Conservation (phyloP, 805 yeast genomes). For the Clavispora santaluciae region DNA sequence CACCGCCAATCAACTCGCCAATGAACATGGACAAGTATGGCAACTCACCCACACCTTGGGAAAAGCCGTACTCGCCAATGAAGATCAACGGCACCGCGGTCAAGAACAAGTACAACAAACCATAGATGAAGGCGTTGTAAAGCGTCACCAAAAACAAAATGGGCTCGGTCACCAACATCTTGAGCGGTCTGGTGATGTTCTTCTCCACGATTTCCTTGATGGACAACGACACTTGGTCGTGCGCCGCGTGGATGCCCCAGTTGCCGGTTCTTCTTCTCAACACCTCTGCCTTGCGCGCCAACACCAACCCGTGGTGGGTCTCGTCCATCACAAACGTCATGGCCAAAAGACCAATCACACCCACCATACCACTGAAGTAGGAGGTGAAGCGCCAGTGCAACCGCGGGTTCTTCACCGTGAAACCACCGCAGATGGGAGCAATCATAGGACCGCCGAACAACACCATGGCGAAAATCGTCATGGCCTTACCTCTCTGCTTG, state of each 20-base stretch:
- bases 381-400: constrained; percentile 85
- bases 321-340: constrained; percentile 51
- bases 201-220: constrained; percentile 52
- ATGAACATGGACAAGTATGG: constrained; percentile 76
- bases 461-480: constrained; percentile 24
- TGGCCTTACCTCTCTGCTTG: constrained; percentile 18
- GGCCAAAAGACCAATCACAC: constrained; percentile 36
- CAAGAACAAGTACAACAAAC: constrained; percentile 67
- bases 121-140: constrained; percentile 76
- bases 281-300: constrained; percentile 56
- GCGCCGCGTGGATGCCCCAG: constrained; percentile 80
- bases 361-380: constrained; percentile 65
- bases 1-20: constrained; percentile 62
- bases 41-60: constrained; percentile 62
- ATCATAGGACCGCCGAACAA: constrained; percentile 29
- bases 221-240: constrained; percentile 38
- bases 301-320: constrained; percentile 66
- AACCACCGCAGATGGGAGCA: constrained; percentile 45
- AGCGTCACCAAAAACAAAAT: constrained; percentile 62
- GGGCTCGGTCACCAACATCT: constrained; percentile 67
- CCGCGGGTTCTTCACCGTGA: constrained; percentile 48
- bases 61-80: constrained; percentile 45
- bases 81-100: constrained; percentile 72
- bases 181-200: constrained; percentile 63
- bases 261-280: constrained; percentile 67